A percentile compares a stretch with the other conserved stretches of the same genome.
Evolutionary conservation across 441 rosid species (phyloP).

Genomic region (Populus tomentosa): DNA sequence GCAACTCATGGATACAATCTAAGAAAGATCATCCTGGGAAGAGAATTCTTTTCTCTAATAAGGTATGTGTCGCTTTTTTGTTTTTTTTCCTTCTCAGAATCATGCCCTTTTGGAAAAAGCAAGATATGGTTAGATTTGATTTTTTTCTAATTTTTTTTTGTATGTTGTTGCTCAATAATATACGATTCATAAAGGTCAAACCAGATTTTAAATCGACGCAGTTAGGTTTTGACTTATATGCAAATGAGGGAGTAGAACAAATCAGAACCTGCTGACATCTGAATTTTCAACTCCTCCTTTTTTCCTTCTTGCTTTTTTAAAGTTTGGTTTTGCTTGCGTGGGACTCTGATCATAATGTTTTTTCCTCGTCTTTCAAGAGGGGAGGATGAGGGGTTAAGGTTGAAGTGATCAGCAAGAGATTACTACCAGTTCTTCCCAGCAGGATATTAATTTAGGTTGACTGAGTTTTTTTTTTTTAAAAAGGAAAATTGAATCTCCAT

Average conservation of each 20-base stretch:
- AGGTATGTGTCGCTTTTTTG: constrained; percentile 38
- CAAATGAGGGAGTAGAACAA: constrained; percentile 16
- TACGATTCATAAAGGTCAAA: constrained; percentile 15
- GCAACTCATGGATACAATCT: constrained; percentile 94
- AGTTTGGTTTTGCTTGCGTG: neutral
- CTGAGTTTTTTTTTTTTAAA: no score
- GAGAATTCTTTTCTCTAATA: constrained; percentile 78
- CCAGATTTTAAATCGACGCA: neutral
- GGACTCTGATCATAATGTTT: neutral
- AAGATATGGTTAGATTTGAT: constrained; percentile 1
- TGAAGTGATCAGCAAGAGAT: neutral
- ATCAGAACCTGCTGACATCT: constrained; percentile 18
- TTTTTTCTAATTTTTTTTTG: neutral
- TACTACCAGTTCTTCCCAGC: no score
- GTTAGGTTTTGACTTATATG: constrained; percentile 15
- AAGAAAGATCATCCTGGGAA: constrained; percentile 49
- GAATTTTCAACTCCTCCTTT: neutral
- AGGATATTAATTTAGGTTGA: neutral
- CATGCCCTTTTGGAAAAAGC: neutral
- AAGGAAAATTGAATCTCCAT: neutral
- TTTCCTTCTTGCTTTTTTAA: neutral
- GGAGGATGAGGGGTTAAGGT: no score
- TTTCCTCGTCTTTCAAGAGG: no score
- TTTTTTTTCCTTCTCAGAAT: neutral
- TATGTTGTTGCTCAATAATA: constrained; percentile 8